A percentile compares a stretch with the other conserved stretches of the same genome.
Evolutionary conservation across 2,329 filamentous ascomycete species (phyloP).

Genomic region (Aspergillus neotritici): DNA sequence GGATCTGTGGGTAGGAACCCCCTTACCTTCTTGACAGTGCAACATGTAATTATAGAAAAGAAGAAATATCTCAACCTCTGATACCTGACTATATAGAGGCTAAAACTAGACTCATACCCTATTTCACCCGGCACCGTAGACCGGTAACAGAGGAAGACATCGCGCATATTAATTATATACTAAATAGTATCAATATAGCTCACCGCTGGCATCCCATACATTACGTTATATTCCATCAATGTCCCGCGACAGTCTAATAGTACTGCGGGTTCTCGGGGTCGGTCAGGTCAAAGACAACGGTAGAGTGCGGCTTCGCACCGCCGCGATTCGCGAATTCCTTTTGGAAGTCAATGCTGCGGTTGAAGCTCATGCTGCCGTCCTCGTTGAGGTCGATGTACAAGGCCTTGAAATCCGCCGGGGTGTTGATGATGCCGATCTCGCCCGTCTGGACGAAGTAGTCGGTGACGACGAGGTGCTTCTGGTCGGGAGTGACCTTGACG

Average conservation of each 20-base stretch:
- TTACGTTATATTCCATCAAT: no score
- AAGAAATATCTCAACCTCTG: no score
- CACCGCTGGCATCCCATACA: no score
- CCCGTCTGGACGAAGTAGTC: slow-evolving; percentile 62
- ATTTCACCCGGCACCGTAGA: no score
- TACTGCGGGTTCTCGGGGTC: slow-evolving; percentile 47
- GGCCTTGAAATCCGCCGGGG: slow-evolving; percentile 57
- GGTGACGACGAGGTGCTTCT: slow-evolving; percentile 60
- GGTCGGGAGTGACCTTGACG: slow-evolving; percentile 58
- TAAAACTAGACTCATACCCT: no score
- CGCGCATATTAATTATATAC: no score
- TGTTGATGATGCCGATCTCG: slow-evolving; percentile 57
- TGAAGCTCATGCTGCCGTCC: slow-evolving; percentile 54
- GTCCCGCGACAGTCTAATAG: slow-evolving; percentile 14
- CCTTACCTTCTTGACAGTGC: no score
- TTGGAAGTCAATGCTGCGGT: slow-evolving; percentile 55
- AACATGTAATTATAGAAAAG: no score
- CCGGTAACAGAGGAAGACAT: no score
- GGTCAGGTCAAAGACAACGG: slow-evolving; percentile 52
- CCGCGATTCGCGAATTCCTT: slow-evolving; percentile 50
- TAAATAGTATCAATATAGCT: no score
- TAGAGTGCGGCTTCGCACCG: slow-evolving; percentile 54
- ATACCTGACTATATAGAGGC: no score
- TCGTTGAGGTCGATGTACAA: slow-evolving; percentile 56
- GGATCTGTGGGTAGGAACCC: no score